phyloP scores from a whole-genome alignment of 345 rosid species.

The Geranium rotundifolium region DNA sequence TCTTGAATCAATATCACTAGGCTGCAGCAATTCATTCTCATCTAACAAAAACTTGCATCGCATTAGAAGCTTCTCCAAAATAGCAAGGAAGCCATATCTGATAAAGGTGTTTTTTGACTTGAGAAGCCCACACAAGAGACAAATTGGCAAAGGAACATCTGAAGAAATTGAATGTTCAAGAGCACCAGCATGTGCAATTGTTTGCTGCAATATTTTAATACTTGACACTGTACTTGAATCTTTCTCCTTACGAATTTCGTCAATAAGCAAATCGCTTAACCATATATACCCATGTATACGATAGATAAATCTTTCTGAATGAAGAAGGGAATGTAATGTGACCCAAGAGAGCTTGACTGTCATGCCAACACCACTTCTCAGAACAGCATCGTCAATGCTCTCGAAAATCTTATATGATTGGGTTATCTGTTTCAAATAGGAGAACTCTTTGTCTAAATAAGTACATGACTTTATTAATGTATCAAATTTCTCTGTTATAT shows the following conservation, averaged over 20 bases:
- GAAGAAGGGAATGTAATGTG: conserved; percentile 90
- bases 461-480: conserved; percentile 68
- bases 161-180: conserved; percentile 51
- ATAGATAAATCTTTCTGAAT: conserved; percentile 65
- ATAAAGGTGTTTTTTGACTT: conserved; percentile 65
- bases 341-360: conserved; percentile 71
- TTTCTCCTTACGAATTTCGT: conserved; percentile 70
- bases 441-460: conserved; percentile 80
- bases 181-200: conserved; percentile 61
- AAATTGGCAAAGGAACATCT: conserved; percentile 67
- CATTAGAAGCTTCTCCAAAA: conserved; percentile 94
- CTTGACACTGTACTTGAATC: conserved; percentile 55
- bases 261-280: conserved; percentile 88
- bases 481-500: conserved; percentile 71
- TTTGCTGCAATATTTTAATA: conserved; percentile 51
- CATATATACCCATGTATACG: conserved; percentile 87
- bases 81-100: conserved; percentile 79
- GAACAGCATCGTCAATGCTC: conserved; percentile 28
- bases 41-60: conserved; percentile 86
- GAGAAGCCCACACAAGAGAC: conserved; percentile 83
- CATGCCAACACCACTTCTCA: conserved; percentile 34
- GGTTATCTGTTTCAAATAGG: conserved; percentile 62
- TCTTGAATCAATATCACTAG: conserved; percentile 28
- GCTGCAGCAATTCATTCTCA: conserved; percentile 62
- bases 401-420: conserved; percentile 58